Conservation (phyloP, 805 yeast genomes). For the Wickerhamomyces rabaulensis region DNA sequence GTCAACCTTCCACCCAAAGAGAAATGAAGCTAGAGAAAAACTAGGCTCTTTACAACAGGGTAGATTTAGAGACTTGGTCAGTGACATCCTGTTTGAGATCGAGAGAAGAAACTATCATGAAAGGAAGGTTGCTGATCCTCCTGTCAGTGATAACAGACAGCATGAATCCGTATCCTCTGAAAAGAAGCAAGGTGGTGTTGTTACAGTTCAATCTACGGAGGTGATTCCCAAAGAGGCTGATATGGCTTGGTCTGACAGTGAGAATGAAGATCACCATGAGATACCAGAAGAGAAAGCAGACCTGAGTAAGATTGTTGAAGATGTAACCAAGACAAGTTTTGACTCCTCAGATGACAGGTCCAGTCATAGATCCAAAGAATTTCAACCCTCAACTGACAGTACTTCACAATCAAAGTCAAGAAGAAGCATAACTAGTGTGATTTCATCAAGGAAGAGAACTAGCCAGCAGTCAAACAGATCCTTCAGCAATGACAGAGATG, state of each 20-base stretch:
- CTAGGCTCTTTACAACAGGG: constrained; percentile 76
- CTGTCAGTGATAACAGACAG: constrained; percentile 1
- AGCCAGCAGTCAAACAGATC: constrained; percentile 3
- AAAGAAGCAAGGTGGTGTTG: constrained; percentile 14
- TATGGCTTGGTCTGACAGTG: constrained; percentile 86
- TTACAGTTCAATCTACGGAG: constrained; percentile 55
- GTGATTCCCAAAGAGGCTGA: constrained; percentile 84
- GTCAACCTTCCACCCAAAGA: constrained; percentile 77
- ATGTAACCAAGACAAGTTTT: neutral
- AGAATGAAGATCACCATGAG: constrained; percentile 41
- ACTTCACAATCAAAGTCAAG: neutral
- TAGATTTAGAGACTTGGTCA: constrained; percentile 84
- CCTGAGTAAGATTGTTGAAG: neutral
- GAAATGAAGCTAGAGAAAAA: constrained; percentile 94
- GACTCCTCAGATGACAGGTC: neutral
- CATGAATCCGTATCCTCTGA: constrained; percentile 4
- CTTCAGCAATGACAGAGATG: constrained; percentile 3
- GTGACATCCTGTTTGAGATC: constrained; percentile 83
- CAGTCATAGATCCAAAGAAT: neutral
- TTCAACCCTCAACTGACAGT: neutral
- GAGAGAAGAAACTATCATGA: constrained; percentile 64
- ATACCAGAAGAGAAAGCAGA: constrained; percentile 24
- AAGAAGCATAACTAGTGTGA: neutral
- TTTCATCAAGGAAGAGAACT: constrained; percentile 5
- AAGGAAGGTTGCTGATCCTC: constrained; percentile 4